Percentiles rank a stretch among this genome's conserved stretches.
Evolutionary conservation across 1,139 yeast genomes (phyloP).

Genomic region (Protomyces arabidopsidicola): DNA sequence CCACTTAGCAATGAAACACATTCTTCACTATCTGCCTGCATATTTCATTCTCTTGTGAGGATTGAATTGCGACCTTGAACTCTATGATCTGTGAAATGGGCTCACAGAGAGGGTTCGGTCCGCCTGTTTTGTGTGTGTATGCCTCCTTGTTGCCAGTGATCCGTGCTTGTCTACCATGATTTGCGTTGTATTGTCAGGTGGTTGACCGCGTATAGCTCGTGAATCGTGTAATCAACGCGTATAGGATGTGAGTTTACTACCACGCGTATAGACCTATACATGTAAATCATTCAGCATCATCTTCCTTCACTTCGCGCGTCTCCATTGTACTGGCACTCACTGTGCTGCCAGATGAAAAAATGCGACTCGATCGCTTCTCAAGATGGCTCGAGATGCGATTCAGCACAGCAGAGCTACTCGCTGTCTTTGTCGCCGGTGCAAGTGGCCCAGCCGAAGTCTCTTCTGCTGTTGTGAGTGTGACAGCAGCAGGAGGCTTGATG

Average conservation of each 20-base stretch:
- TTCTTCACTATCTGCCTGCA: background rate
- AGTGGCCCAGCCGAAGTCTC: background rate
- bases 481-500: background rate
- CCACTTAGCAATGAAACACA: background rate
- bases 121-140: background rate
- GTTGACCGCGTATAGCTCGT: no score
- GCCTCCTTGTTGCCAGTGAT: background rate
- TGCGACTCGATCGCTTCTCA: background rate
- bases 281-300: background rate
- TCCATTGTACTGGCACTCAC: background rate
- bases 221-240: no score
- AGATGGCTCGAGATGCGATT: background rate
- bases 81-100: slow-evolving; percentile 27
- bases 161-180: background rate
- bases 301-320: background rate
- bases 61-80: slow-evolving; percentile 13
- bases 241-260: no score
- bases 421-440: background rate
- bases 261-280: background rate
- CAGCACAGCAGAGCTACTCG: background rate
- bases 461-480: background rate
- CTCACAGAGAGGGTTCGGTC: slow-evolving; percentile 27
- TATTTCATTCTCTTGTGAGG: background rate
- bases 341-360: background rate
- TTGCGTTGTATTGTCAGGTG: no score